A percentile compares a stretch with the other conserved stretches of the same genome.
Evolutionary conservation across 768 basidiomycete species (phyloP).

Genomic region (Kwoniella sp.): DNA sequence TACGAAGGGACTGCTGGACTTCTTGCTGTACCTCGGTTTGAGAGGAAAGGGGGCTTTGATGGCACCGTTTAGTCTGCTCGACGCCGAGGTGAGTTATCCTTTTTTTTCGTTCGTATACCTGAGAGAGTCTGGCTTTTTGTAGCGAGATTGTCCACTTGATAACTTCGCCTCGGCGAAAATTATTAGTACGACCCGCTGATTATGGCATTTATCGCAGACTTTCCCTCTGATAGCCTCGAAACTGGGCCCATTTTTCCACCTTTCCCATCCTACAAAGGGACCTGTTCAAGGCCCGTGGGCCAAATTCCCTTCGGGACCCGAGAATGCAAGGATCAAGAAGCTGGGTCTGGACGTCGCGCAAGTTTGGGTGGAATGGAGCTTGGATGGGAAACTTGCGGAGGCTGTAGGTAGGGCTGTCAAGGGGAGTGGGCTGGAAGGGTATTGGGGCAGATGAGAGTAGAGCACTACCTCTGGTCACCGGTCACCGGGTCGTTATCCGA

Average conservation of each 20-base stretch:
- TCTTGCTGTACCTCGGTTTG: slow-evolving; percentile 60
- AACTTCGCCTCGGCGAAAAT: no score
- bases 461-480: no score
- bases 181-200: no score
- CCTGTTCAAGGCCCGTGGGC: slow-evolving; percentile 73
- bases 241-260: slow-evolving; percentile 76
- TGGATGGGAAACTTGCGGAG: slow-evolving; percentile 25
- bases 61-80: slow-evolving; percentile 16
- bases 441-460: slow-evolving; percentile 12
- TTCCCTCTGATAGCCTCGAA: slow-evolving; percentile 63
- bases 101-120: no score
- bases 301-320: slow-evolving; percentile 58
- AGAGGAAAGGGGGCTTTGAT: slow-evolving; percentile 34
- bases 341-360: slow-evolving; percentile 68
- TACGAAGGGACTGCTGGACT: slow-evolving; percentile 65
- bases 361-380: slow-evolving; percentile 38
- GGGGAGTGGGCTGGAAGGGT: slow-evolving; percentile 8
- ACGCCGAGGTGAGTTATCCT: slow-evolving; percentile 21
- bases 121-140: no score
- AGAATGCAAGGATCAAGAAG: slow-evolving; percentile 57
- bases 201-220: slow-evolving; percentile 56
- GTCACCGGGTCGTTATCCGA: no score
- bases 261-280: slow-evolving; percentile 75
- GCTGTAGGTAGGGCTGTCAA: slow-evolving; percentile 20
- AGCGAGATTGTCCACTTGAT: no score